Evolutionary conservation across 345 rosid species (phyloP), one percentile per base, ranked within the genome.

Genomic region (Camelina hispida): DNA sequence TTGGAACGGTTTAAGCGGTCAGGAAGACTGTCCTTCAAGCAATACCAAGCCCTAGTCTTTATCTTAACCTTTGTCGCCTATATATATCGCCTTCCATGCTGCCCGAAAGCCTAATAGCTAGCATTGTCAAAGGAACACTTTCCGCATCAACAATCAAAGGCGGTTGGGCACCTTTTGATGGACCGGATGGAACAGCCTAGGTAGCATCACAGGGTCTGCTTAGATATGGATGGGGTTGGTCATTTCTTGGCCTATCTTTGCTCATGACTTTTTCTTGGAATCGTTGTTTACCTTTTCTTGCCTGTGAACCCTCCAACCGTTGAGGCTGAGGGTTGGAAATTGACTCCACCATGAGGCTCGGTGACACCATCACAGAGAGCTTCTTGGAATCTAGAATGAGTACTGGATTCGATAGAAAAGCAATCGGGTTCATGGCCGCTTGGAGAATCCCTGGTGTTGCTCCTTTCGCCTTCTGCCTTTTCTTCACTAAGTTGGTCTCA

Each of bases 171-270:
- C 97, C 98, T 0, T 94, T 94, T 72, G 79, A 94, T 62, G 86
- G 86, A 46, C 72, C 86, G 0, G 86, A 87, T 32, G 97, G 99
- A 46, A 78, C 96, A 7, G 81, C 86, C 51, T 73, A n/a, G 99
- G 99, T 70, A 95, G 90, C 81, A 92, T 95, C 66, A 78, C 79
- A 15, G 97, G 99, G 38, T 90, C 52, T 89, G 58, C 79, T 95
- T 83, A 87, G 78, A 59, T 89, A 84, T 58, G 97, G 97, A n/a
- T 95, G 99, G 99, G 99, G 97, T 8, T 92, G 97, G 97, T 92
- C 97, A 20, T 92, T 95, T 76, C 90, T 87, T 34, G 82, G 89
- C 66, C 99, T 97, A 13, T 93, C 97, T 66, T 66, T 85, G 43
- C 53, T 87, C n/a, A 87, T 89, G 55, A 85, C 85, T 25, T 81